Conservation (phyloP, 2,329 filamentous ascomycete species). For the Claviceps quebecensis region DNA sequence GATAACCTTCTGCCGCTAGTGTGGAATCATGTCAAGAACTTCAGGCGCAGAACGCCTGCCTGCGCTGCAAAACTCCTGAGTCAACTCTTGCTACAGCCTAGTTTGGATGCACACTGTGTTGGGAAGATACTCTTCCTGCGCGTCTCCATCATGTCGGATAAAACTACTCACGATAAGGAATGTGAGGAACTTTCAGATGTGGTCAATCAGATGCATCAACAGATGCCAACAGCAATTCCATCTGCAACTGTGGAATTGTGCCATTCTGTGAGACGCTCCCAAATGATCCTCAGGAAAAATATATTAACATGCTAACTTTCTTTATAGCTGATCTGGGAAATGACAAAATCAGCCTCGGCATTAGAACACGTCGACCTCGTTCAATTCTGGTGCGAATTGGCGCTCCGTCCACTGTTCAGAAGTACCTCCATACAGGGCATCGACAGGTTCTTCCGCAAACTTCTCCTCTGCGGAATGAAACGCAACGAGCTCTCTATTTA, state of each 20-base stretch:
- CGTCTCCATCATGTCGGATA: constrained; percentile 48
- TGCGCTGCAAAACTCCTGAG: constrained; percentile 42
- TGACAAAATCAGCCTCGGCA: constrained; percentile 44
- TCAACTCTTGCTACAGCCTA: constrained; percentile 44
- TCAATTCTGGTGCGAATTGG: constrained; percentile 57
- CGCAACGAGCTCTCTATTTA: constrained; percentile 17
- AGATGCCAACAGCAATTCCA: constrained; percentile 34
- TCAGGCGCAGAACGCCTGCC: constrained; percentile 39
- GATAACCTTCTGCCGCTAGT: constrained; percentile 51
- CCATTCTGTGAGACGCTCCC: constrained; percentile 43
- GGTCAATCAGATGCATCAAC: constrained; percentile 25
- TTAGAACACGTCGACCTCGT: constrained; percentile 39
- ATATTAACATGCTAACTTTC: constrained; percentile 7
- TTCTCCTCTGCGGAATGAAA: constrained; percentile 55
- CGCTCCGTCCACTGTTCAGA: constrained; percentile 52
- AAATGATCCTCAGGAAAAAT: too few species aligned
- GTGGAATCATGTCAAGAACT: constrained; percentile 51
- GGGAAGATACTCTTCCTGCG: constrained; percentile 56
- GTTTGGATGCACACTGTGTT: constrained; percentile 46
- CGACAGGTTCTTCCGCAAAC: constrained; percentile 56
- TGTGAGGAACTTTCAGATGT: constrained; percentile 13
- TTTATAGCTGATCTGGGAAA: constrained; percentile 65
- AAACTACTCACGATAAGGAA: constrained; percentile 17
- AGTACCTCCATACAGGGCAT: constrained; percentile 51
- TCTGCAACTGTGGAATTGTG: constrained; percentile 50